A percentile compares a stretch with the other conserved stretches of the same genome.
These are phyloP conservation scores for Candida sanyaensis DNA, from an alignment of 1,139 yeast species.

Conservation along the genomic window DNA sequence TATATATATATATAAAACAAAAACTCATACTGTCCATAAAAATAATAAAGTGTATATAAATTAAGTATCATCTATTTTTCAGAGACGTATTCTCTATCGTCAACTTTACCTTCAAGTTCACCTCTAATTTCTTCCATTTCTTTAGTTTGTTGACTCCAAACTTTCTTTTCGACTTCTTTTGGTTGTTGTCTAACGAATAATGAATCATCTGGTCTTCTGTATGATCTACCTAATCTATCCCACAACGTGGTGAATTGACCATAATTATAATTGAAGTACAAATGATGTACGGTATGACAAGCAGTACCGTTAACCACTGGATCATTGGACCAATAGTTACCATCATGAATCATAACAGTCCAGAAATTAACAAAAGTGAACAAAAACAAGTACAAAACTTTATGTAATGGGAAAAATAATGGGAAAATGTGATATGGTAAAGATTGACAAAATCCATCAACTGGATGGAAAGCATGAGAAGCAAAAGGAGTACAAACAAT, in stretches of 20 bases:
- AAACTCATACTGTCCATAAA: not conserved
- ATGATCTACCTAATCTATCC: conserved; percentile 95
- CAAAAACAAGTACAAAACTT: conserved; percentile 73
- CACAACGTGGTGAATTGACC: conserved; percentile 98
- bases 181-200: conserved; percentile 69
- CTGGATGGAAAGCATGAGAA: conserved; percentile 98
- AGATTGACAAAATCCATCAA: conserved; percentile 92
- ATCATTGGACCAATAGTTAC: conserved; percentile 90
- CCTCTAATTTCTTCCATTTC: conserved; percentile 82
- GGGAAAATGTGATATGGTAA: conserved; percentile 93
- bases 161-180: conserved; percentile 48
- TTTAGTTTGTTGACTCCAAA: conserved; percentile 73
- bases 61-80: conserved; percentile 3
- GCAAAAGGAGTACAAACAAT: conserved; percentile 98
- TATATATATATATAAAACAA: not conserved
- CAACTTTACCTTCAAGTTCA: conserved; percentile 73
- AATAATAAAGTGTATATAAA: not conserved
- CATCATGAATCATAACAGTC: conserved; percentile 99
- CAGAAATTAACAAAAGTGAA: conserved; percentile 94
- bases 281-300: conserved; percentile 94
- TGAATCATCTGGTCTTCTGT: conserved; percentile 88
- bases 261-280: conserved; percentile 95
- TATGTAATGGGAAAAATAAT: conserved; percentile 87
- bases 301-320: conserved; percentile 97
- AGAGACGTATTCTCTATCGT: conserved; percentile 47